A percentile compares a stretch with the other conserved stretches of the same genome.
Conservation (phyloP, 2,329 filamentous ascomycete species). For the Pseudogymnoascus sp. region DNA sequence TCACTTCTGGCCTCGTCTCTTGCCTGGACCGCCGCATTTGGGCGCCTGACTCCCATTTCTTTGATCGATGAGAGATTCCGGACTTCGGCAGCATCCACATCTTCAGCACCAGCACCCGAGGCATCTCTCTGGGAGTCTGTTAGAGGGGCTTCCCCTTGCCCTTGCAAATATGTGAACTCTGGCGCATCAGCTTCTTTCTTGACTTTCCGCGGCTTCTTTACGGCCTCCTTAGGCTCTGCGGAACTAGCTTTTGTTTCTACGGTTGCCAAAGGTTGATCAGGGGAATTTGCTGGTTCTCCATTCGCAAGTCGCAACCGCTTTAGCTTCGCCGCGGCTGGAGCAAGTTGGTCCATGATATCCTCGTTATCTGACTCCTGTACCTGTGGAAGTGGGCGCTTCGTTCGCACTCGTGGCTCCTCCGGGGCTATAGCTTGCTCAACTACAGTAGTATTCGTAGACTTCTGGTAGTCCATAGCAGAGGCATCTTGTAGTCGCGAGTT, state of each 20-base stretch:
- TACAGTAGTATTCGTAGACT: conserved; percentile 23
- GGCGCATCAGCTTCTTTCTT: conserved; percentile 61
- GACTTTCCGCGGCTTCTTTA: conserved; percentile 25
- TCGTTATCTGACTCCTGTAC: conserved; percentile 21
- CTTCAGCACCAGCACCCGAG: conserved; percentile 47
- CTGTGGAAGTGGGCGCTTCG: conserved; percentile 37
- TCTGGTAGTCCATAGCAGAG: not conserved
- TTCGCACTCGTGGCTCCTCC: not conserved
- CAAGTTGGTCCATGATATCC: conserved; percentile 61
- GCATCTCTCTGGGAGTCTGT: conserved; percentile 47
- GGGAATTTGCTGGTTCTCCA: conserved; percentile 23
- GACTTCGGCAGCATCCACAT: conserved; percentile 65
- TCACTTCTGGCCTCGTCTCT: conserved; percentile 35
- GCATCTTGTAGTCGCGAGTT: not conserved
- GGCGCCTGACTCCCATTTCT: conserved; percentile 56
- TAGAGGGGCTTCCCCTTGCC: conserved; percentile 58
- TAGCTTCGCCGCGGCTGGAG: conserved; percentile 67
- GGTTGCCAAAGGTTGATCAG: conserved; percentile 14
- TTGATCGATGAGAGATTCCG: conserved; percentile 69
- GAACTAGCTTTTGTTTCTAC: conserved; percentile 9
- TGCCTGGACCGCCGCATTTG: conserved; percentile 22
- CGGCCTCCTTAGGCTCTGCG: conserved; percentile 23
- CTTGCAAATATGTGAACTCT: conserved; percentile 52
- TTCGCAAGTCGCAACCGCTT: conserved; percentile 39
- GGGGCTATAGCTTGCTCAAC: not conserved